A percentile compares a stretch with the other conserved stretches of the same genome.
phyloP scores from a whole-genome alignment of 805 yeast genomes.

The Spathaspora passalidarum region DNA sequence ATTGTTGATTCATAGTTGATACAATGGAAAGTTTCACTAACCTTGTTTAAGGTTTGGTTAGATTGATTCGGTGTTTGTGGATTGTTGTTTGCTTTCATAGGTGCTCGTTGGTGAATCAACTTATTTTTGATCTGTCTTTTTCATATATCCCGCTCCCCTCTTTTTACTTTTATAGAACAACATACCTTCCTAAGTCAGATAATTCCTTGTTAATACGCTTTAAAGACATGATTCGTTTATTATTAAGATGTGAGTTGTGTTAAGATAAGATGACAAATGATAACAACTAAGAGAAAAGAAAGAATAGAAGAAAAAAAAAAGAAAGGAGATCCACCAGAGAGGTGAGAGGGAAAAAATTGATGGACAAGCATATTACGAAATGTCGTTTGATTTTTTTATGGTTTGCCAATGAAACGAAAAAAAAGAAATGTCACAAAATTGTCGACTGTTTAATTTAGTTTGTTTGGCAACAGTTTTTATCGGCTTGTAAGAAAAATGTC shows the following conservation, averaged over 20 bases:
- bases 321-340: not conserved
- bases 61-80: too few species aligned
- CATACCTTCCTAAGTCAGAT: slow-evolving; percentile 90
- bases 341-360: not conserved
- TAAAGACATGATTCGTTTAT: slow-evolving; percentile 60
- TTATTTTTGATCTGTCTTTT: not conserved
- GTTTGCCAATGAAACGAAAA: not conserved
- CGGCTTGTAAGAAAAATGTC: not conserved
- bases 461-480: not conserved
- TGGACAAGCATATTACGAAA: not conserved
- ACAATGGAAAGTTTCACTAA: too few species aligned
- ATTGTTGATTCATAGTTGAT: too few species aligned
- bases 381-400: not conserved
- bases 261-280: not conserved
- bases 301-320: slow-evolving; percentile 1
- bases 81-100: not conserved
- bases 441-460: too few species aligned
- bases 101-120: not conserved
- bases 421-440: not conserved
- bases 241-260: not conserved
- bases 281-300: slow-evolving; percentile 1
- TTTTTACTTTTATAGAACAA: slow-evolving; percentile 15
- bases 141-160: not conserved
- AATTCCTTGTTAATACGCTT: slow-evolving; percentile 96
- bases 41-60: not conserved